Base-by-base conservation (phyloP, 2,329 filamentous ascomycete species). In the Aulographum hederae region DNA sequence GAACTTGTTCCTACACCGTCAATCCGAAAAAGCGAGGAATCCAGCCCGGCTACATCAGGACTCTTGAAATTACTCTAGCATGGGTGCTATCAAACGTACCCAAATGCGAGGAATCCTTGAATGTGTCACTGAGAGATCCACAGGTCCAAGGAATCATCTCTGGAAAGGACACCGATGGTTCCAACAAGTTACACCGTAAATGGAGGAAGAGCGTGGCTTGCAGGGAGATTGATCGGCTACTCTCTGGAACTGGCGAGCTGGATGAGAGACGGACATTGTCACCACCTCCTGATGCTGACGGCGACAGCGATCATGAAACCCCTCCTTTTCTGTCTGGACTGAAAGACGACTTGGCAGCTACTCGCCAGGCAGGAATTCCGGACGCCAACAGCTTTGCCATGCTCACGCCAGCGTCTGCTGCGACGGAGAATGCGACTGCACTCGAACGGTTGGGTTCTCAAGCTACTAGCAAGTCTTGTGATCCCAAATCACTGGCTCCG, bases 21-120 rank as follows among this genome's bases (percentile, higher is more conserved):
- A 72, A 70, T 33, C 71, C 75, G 5, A 81, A 80, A 52, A 82
- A 82, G 49, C 64, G 78, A 39, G 78, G 79, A 3, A 69, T 85
- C 8, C 78, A 78, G 42, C 78, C 78, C n/a, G 78, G 79, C 12
- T 82, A 84, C 45, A 74, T 85, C 33, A 67, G 77, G 20, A 76
- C 75, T 0, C 58, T 85, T 13, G 78, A 85, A 49, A 51, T 78
- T 27, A 65, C 73, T 6, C 60, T 78, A 33, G 73, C 72, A 10
- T 72, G 72, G 59, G 54, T 78, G 1, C 74, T 80, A 37, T 63
- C 69, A 36, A 65, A 67, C 33, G 63, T 71, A 21, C 61, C 68
- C 11, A 68, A 64, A 6, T 64, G 61, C 30, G 73, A 79, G 47
- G 57, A 61, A 32, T 59, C 63, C 11, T 58, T 79, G 16, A 61